A percentile compares a stretch with the other conserved stretches of the same genome.
Conservation (phyloP, 257 asterid species). For the Ilex aquifolium region DNA sequence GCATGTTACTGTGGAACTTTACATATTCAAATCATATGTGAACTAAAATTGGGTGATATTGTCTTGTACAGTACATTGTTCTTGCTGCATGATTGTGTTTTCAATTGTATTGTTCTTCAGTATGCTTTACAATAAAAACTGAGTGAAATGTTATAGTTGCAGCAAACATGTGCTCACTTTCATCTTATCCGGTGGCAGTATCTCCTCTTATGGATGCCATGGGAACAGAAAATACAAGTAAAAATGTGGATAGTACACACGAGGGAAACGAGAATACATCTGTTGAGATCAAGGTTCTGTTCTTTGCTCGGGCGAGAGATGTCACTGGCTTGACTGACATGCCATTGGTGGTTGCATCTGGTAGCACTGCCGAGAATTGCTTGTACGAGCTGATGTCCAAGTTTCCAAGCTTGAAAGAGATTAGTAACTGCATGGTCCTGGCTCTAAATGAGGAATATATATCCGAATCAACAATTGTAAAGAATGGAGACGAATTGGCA, state of each 20-base stretch:
- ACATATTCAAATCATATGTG: too few relatives aligned
- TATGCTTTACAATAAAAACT: too few relatives aligned
- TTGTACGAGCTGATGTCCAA: constrained; percentile 47
- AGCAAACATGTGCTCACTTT: not conserved
- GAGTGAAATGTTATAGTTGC: too few relatives aligned
- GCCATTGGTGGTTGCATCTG: constrained; percentile 53
- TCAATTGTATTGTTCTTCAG: too few relatives aligned
- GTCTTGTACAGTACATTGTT: too few relatives aligned
- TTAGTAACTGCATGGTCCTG: constrained; percentile 75
- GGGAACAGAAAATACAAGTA: constrained; percentile 7
- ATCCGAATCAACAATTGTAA: constrained; percentile 49
- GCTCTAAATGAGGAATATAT: constrained; percentile 82
- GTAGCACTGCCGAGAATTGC: constrained; percentile 69
- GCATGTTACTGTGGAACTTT: too few relatives aligned
- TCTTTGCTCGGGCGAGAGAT: constrained; percentile 87
- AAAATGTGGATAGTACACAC: constrained; percentile 20
- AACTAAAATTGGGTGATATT: too few relatives aligned
- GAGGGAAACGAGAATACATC: constrained; percentile 20
- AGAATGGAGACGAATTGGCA: constrained; percentile 80
- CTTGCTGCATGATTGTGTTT: too few relatives aligned
- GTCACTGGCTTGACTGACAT: constrained; percentile 61
- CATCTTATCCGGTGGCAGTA: not conserved
- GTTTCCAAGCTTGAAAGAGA: constrained; percentile 77
- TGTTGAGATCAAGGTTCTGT: constrained; percentile 59
- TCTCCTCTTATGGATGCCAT: constrained; percentile 14